phyloP scores from a whole-genome alignment of 495 filamentous ascomycete species.

The Neurospora sp. region DNA sequence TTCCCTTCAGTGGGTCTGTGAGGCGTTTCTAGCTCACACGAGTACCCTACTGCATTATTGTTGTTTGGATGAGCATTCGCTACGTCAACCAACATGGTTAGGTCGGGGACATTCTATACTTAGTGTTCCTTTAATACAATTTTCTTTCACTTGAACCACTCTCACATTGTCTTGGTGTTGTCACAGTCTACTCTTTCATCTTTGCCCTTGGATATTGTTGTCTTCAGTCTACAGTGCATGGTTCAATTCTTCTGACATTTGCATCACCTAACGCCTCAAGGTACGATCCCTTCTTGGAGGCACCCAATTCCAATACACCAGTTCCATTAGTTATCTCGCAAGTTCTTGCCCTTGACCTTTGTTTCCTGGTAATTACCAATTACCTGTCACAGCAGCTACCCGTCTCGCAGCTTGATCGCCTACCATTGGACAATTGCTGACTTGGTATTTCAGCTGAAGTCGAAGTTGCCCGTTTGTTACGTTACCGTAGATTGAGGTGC shows the following conservation, averaged over 20 bases:
- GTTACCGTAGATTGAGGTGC: not conserved
- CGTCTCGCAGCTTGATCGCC: not conserved
- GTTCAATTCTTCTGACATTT: not conserved
- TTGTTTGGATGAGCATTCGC: not conserved
- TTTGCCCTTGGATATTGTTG: not conserved
- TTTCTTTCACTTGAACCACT: not conserved
- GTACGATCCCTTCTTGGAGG: not conserved
- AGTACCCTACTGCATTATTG: conserved; percentile 1
- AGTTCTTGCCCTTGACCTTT: not conserved
- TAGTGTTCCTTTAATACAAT: not conserved
- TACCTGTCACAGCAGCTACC: not conserved
- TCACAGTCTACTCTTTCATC: not conserved
- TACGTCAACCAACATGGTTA: conserved; percentile 2
- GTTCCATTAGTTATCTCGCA: not conserved
- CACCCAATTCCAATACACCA: not conserved
- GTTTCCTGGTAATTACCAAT: not conserved
- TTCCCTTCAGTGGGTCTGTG: not conserved
- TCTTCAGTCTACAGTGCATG: not conserved
- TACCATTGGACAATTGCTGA: not conserved
- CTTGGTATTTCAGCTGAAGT: not conserved
- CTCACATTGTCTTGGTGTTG: not conserved
- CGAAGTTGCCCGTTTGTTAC: not conserved
- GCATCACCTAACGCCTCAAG: not conserved
- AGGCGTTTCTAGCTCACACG: not conserved
- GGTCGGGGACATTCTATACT: not conserved